These are phyloP conservation scores for Lithohypha guttulata DNA, from an alignment of 2,329 filamentous ascomycete species.

Conservation along the genomic window DNA sequence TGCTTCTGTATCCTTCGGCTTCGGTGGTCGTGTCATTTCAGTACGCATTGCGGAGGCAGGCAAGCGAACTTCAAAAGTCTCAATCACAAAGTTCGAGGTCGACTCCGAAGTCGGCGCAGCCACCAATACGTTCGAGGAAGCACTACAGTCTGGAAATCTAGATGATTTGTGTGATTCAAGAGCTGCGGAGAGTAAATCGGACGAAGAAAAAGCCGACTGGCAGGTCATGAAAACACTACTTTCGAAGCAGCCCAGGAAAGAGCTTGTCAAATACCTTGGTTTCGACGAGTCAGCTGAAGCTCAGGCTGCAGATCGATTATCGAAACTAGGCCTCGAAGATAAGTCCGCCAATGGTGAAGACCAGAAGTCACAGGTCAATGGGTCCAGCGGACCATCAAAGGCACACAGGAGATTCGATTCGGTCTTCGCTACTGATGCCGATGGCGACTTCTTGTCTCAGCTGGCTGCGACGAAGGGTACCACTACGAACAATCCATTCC, in stretches of 20 bases:
- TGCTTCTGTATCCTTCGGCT: constrained; percentile 80
- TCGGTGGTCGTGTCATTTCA: constrained; percentile 88
- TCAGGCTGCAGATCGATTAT: constrained; percentile 32
- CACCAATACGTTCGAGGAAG: constrained; percentile 76
- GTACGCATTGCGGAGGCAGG: constrained; percentile 48
- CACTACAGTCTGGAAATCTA: constrained; percentile 67
- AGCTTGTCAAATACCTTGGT: constrained; percentile 82
- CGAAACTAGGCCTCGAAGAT: constrained; percentile 29
- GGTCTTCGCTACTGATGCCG: constrained; percentile 65
- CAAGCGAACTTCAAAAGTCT: constrained; percentile 62
- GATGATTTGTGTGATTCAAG: constrained; percentile 68
- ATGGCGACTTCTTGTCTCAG: constrained; percentile 75
- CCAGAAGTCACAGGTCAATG: constrained; percentile 37
- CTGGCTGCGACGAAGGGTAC: constrained; percentile 80
- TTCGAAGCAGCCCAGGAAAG: constrained; percentile 71
- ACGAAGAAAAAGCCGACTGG: constrained; percentile 95
- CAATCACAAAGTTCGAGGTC: constrained; percentile 77
- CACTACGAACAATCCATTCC: constrained; percentile 90
- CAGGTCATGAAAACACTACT: constrained; percentile 83
- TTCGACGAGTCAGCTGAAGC: constrained; percentile 56
- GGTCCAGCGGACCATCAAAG: constrained; percentile 35
- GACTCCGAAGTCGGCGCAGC: constrained; percentile 76
- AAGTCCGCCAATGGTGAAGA: constrained; percentile 27
- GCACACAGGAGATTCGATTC: constrained; percentile 58
- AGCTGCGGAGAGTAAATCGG: constrained; percentile 61